A percentile compares a stretch with the other conserved stretches of the same genome.
Evolutionary conservation across 2,329 filamentous ascomycete genomes (phyloP).

Genomic region (Orbilia ellipsospora): DNA sequence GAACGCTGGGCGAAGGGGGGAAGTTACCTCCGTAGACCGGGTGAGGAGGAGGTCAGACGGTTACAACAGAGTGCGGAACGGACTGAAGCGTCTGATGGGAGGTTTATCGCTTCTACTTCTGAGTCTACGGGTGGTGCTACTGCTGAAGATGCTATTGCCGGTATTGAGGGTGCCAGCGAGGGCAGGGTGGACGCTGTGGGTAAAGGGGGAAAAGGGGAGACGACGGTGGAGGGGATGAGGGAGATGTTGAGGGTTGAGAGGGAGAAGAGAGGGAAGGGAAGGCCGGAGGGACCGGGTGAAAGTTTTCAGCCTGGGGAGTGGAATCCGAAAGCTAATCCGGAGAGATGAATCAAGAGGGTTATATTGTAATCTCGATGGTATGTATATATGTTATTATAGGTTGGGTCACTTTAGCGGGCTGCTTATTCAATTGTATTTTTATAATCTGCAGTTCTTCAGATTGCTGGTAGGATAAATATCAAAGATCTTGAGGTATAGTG

Average conservation of each 20-base stretch:
- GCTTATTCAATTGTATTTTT: no score
- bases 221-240: slow-evolving; percentile 47
- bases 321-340: slow-evolving; percentile 10
- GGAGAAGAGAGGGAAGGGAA: slow-evolving; percentile 36
- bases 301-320: slow-evolving; percentile 44
- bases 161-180: not conserved
- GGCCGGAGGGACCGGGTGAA: slow-evolving; percentile 39
- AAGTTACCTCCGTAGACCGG: slow-evolving; percentile 62
- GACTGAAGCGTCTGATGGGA: slow-evolving; percentile 32
- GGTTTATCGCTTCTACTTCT: slow-evolving; percentile 2
- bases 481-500: no score
- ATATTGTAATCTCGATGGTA: no score
- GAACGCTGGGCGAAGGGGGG: slow-evolving; percentile 73
- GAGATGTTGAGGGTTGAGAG: slow-evolving; percentile 41
- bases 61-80: slow-evolving; percentile 18
- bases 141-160: not conserved
- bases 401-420: no score
- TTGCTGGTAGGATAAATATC: no score
- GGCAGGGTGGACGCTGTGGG: not conserved
- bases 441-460: no score
- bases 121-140: not conserved
- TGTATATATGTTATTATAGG: no score
- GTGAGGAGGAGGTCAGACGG: slow-evolving; percentile 25
- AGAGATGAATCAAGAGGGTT: not conserved
- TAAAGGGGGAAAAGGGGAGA: slow-evolving; percentile 18